Conservation (phyloP, 805 yeast species). For the Groenewaldozyma salmanticensis region DNA sequence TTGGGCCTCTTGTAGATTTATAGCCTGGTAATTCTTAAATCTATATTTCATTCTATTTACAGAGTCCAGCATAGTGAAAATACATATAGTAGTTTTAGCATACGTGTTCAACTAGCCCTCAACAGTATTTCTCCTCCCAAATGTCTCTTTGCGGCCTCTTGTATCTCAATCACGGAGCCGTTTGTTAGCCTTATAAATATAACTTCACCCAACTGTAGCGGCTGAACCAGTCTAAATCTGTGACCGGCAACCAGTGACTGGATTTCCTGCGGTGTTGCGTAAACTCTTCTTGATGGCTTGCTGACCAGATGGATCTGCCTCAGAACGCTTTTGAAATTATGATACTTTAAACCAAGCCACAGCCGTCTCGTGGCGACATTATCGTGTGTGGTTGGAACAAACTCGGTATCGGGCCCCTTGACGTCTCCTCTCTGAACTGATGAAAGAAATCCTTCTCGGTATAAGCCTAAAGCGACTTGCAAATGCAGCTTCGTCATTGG, state of each 20-base stretch:
- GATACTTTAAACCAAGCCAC: conserved; percentile 88
- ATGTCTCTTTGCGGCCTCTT: conserved; percentile 73
- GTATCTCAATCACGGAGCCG: conserved; percentile 57
- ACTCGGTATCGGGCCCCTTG: conserved; percentile 63
- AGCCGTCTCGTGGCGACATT: conserved; percentile 77
- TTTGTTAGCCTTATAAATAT: conserved; percentile 53
- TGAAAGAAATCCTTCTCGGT: conserved; percentile 83
- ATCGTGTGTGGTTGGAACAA: conserved; percentile 66
- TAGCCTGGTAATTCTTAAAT: conserved; percentile 9
- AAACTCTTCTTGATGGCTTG: conserved; percentile 73
- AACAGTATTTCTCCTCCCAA: conserved; percentile 73
- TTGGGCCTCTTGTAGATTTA: conserved; percentile 48
- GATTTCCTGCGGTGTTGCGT: conserved; percentile 53
- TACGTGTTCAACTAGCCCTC: conserved; percentile 33
- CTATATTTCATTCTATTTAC: background rate
- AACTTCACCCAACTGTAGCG: conserved; percentile 83
- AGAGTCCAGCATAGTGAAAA: too few species aligned
- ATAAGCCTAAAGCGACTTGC: conserved; percentile 72
- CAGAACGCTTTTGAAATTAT: conserved; percentile 69
- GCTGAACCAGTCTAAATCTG: conserved; percentile 63
- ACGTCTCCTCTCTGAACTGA: conserved; percentile 78
- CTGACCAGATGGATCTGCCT: conserved; percentile 63
- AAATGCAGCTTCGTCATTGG: conserved; percentile 79
- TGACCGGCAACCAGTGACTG: conserved; percentile 67
- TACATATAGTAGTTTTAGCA: too few species aligned